Conservation (phyloP, 805 yeast species). For the Ogataea salicorniae region DNA sequence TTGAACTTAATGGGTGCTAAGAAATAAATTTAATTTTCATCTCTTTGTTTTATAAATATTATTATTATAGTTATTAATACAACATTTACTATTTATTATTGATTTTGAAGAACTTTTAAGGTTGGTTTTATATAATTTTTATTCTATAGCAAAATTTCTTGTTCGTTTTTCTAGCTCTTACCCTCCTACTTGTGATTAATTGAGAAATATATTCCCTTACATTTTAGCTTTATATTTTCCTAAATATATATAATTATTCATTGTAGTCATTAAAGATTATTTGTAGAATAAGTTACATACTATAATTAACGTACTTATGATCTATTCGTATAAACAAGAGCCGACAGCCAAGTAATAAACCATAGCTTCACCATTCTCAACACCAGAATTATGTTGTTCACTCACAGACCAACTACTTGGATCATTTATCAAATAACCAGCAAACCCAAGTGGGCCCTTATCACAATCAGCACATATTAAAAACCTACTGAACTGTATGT, state of each 20-base stretch:
- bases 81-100: not conserved
- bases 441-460: conserved; percentile 72
- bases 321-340: conserved; percentile 11
- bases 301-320: not conserved
- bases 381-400: conserved; percentile 4
- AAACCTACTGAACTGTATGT: conserved; percentile 41
- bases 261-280: not conserved
- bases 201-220: no score
- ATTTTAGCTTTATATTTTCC: no score
- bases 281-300: not conserved
- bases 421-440: conserved; percentile 32
- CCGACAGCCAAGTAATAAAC: conserved; percentile 11
- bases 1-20: conserved; percentile 73
- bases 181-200: no score
- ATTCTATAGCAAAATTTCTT: no score
- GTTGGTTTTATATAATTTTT: no score
- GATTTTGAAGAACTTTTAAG: not conserved
- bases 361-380: conserved; percentile 10
- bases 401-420: not conserved
- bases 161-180: no score
- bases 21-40: conserved; percentile 11
- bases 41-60: not conserved
- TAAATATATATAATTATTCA: no score
- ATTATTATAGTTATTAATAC: not conserved
- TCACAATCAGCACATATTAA: conserved; percentile 75